Percentiles rank a stretch among this genome's conserved stretches.
These are phyloP conservation scores for Andrographis paniculata DNA, from an alignment of 305 asterid genomes.

Conservation along the genomic window DNA sequence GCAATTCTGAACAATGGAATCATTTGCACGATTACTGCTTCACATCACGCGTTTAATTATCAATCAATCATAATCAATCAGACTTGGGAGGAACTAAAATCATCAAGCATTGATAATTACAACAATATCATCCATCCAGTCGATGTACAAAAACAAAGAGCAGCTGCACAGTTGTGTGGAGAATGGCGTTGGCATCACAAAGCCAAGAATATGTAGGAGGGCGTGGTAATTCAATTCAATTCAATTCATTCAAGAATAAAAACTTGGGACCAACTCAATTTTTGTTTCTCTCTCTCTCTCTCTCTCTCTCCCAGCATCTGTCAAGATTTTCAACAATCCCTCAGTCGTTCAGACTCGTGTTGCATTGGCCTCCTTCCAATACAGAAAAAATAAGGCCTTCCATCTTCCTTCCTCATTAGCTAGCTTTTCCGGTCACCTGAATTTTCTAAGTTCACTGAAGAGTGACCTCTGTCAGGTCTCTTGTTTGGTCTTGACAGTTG, in stretches of 20 bases:
- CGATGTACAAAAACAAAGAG: neutral
- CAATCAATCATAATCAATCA: neutral
- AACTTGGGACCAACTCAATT: too few species aligned
- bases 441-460: constrained; percentile 31
- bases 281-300: too few species aligned
- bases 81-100: neutral
- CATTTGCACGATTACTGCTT: too few species aligned
- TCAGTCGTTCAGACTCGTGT: too few species aligned
- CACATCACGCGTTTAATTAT: neutral
- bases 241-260: too few species aligned
- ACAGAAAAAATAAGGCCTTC: neutral
- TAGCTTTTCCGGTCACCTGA: constrained; percentile 26
- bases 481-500: constrained; percentile 40
- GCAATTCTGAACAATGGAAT: too few species aligned
- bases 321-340: too few species aligned
- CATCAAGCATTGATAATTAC: neutral
- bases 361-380: neutral
- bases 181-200: too few species aligned
- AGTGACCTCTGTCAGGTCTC: constrained; percentile 37
- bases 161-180: too few species aligned
- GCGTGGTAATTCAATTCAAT: too few species aligned
- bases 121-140: neutral
- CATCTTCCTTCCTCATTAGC: constrained; percentile 17
- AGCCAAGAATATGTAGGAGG: too few species aligned
- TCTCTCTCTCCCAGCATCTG: too few species aligned